Conservation (phyloP, 371 early-diverging fungal species). For the Phascolomyces articulosus region DNA sequence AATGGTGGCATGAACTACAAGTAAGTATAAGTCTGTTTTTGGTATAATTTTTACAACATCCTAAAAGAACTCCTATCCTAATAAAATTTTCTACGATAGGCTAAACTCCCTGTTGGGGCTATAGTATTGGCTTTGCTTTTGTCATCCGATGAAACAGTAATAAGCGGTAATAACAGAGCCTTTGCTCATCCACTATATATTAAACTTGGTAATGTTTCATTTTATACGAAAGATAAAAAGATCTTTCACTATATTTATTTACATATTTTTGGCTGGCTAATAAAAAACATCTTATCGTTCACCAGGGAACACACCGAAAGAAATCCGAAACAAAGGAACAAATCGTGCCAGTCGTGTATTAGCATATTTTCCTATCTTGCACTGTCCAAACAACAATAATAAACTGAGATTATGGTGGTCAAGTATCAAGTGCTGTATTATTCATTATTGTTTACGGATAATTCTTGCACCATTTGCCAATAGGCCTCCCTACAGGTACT, state of each 20-base stretch:
- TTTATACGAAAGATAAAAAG: background rate
- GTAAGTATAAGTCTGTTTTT: background rate
- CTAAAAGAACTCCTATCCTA: background rate
- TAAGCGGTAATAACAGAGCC: background rate
- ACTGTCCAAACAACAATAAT: background rate
- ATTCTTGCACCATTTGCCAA: background rate
- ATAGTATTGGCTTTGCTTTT: slow-evolving; percentile 1
- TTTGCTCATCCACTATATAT: slow-evolving; percentile 7
- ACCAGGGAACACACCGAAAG: background rate
- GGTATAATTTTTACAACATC: background rate
- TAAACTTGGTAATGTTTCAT: slow-evolving; percentile 3
- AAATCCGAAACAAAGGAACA: background rate
- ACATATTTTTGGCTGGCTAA: too few relatives aligned
- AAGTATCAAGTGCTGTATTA: background rate
- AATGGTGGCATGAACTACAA: slow-evolving; percentile 3
- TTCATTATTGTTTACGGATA: background rate
- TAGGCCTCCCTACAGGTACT: background rate
- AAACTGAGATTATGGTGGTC: background rate
- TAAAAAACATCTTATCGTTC: background rate
- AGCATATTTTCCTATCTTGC: background rate
- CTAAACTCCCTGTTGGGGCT: background rate
- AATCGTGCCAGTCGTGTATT: slow-evolving; percentile 1
- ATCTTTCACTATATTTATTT: too few relatives aligned
- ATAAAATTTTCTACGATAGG: background rate
- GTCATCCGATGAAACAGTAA: slow-evolving; percentile 1